Percentiles rank a stretch among this genome's conserved stretches.
Evolutionary conservation across 1,284 basidiomycete genomes (phyloP).

Genomic region (Moesziomyces sp.): DNA sequence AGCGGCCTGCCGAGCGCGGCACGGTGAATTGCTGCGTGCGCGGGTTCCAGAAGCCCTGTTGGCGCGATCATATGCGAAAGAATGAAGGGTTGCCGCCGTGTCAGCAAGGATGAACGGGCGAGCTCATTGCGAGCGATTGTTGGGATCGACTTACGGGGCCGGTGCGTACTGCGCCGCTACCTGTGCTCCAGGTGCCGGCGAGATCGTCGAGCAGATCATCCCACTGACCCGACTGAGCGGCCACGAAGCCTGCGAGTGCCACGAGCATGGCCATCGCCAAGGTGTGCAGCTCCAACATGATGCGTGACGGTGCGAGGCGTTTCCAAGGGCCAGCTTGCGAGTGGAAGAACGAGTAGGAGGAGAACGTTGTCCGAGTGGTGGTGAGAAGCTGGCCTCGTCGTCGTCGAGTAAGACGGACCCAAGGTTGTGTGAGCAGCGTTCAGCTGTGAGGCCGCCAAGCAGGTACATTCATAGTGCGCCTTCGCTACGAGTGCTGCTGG

Average conservation of each 20-base stretch:
- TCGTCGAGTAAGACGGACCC: too few relatives aligned
- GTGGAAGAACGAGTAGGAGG: too few relatives aligned
- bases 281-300: constrained; percentile 3
- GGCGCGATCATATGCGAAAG: not conserved
- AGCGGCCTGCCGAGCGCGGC: constrained; percentile 16
- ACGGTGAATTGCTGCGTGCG: constrained; percentile 26
- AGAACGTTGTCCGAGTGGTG: too few relatives aligned
- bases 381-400: not conserved
- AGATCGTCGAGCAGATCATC: constrained; percentile 17
- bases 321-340: too few relatives aligned
- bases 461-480: too few relatives aligned
- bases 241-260: constrained; percentile 3
- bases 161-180: constrained; percentile 57
- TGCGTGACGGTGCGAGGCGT: not conserved
- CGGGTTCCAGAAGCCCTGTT: constrained; percentile 33
- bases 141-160: constrained; percentile 42
- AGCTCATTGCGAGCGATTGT: not conserved
- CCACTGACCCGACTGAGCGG: constrained; percentile 15
- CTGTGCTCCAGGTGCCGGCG: constrained; percentile 60
- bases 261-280: constrained; percentile 1
- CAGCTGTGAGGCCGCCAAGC: too few relatives aligned
- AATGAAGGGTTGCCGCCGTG: not conserved
- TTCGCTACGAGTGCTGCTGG: too few relatives aligned
- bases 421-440: too few relatives aligned
- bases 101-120: too few relatives aligned